Percentiles rank a stretch among this genome's conserved stretches.
phyloP scores from a whole-genome alignment of 2,329 filamentous ascomycete species.

The Sarocladium strictum region DNA sequence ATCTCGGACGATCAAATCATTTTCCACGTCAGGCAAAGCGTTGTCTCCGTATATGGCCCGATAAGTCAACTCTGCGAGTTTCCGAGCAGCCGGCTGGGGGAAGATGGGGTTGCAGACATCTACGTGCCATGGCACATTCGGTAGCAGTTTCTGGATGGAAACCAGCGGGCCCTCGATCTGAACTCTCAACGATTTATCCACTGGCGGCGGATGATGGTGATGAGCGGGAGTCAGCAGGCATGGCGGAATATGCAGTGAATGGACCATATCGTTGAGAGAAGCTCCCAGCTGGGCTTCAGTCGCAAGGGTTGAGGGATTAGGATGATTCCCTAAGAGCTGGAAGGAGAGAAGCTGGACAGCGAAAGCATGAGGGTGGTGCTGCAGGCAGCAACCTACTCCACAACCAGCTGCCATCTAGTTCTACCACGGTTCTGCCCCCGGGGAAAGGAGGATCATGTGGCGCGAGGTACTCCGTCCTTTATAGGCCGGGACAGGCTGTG shows the following conservation, averaged over 20 bases:
- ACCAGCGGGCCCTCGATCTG: constrained; percentile 11
- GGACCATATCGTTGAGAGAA: constrained; percentile 3
- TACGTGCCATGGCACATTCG: constrained; percentile 8
- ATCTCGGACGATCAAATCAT: constrained; percentile 7
- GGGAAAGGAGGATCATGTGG: too few relatives aligned
- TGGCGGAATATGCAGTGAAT: constrained; percentile 10
- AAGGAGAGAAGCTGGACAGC: constrained; percentile 7
- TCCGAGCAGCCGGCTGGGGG: neutral
- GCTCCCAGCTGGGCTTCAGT: neutral
- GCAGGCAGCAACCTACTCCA: too few relatives aligned
- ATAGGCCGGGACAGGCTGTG: too few relatives aligned
- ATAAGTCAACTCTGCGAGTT: neutral
- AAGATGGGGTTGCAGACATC: constrained; percentile 1
- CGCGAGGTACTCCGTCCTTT: too few relatives aligned
- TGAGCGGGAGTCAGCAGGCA: constrained; percentile 7
- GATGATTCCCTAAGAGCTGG: constrained; percentile 2
- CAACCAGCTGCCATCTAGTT: too few relatives aligned
- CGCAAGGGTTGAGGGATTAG: neutral
- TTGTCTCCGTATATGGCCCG: neutral
- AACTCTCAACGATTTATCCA: constrained; percentile 9
- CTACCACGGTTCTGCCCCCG: too few relatives aligned
- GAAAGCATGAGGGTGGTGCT: too few relatives aligned
- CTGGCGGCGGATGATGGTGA: constrained; percentile 8
- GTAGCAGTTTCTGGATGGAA: constrained; percentile 8
- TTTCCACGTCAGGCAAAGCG: neutral